phyloP scores from a whole-genome alignment of 202 grass and related monocot genomes.

The Musa balbisiana region DNA sequence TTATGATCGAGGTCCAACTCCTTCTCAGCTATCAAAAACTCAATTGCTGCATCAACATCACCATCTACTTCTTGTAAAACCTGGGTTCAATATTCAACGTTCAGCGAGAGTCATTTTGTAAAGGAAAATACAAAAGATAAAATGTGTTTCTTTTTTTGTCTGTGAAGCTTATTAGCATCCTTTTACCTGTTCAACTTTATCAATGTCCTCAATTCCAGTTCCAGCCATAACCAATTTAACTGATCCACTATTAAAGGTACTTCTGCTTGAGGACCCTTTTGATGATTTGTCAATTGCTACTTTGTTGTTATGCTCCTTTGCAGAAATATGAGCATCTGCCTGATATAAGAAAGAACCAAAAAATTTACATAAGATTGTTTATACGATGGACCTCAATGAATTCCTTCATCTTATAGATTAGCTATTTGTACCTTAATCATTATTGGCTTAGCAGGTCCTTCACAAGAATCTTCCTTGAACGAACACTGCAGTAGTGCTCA shows the following conservation, averaged over 20 bases:
- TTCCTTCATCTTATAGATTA: slow-evolving; percentile 17
- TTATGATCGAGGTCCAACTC: slow-evolving; percentile 31
- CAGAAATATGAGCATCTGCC: slow-evolving; percentile 54
- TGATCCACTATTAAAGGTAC: slow-evolving; percentile 33
- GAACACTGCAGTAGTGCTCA: slow-evolving; percentile 91
- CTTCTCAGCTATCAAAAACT: slow-evolving; percentile 54
- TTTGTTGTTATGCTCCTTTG: slow-evolving; percentile 32
- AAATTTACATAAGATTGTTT: slow-evolving; percentile 11
- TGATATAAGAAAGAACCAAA: slow-evolving; percentile 18
- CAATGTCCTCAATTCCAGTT: slow-evolving; percentile 50
- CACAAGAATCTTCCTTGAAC: slow-evolving; percentile 76
- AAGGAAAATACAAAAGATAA: not conserved
- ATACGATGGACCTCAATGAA: slow-evolving; percentile 3
- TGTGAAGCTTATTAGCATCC: not conserved
- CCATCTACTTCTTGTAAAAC: slow-evolving; percentile 69
- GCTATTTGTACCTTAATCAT: slow-evolving; percentile 51
- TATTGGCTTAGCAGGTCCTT: slow-evolving; percentile 79
- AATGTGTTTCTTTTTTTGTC: not conserved
- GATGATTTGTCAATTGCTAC: slow-evolving; percentile 38
- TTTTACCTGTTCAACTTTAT: slow-evolving; percentile 53
- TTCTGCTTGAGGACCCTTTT: slow-evolving; percentile 36
- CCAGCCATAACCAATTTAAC: slow-evolving; percentile 68
- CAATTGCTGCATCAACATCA: slow-evolving; percentile 74
- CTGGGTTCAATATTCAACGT: slow-evolving; percentile 28
- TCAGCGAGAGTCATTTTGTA: not conserved